Base-by-base conservation (phyloP, 805 yeast species). In the Lachancea sp. region DNA sequence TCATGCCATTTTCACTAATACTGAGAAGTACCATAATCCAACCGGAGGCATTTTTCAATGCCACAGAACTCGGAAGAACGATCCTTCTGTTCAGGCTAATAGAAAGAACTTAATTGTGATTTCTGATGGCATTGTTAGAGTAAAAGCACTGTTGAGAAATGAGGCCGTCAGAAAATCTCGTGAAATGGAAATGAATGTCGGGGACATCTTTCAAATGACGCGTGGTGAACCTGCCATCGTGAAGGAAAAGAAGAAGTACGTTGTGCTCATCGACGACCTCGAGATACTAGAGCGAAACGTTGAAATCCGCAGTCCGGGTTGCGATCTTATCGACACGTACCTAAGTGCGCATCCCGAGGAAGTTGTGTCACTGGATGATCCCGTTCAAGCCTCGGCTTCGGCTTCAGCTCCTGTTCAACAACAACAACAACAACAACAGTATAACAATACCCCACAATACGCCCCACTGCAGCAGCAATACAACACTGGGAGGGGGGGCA, bases 301-400 rank as follows among this genome's bases (percentile, higher is more conserved):
- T 6, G 67, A 56, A 41, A 63, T 61, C 47, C 58, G 58, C 31
- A 69, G 70, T 35, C 58, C 59, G n/a, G 48, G 63, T n/a, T 58
- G 66, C 36, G 60, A 52, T 34, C 60, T 67, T 28, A 56, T 80
- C 29, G 87, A 80, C 54, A 72, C 71, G 16, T 80, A 80, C 54
- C 75, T 77, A 49, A 69, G 64, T 28, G 67, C 65, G 12, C 78
- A 81, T 58, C 83, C 84, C 3, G 73, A 71, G 26, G 79, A 76
- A 51, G 46, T 44, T 25, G 48, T 51, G 40, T 38, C 51, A 9
- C 16, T 31, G 9, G 49, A 43, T 3, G 42, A 41, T 8, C 15
- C 36, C 16, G 37, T 9, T 5, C 26, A 30, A 9, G 44, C 33
- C 7, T 45, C 55, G 19, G 48, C 51, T 18, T 54, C 54, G n/a